Evolutionary conservation across 2,329 filamentous ascomycete species (phyloP).

Genomic region (Stemphylium vesicarium): DNA sequence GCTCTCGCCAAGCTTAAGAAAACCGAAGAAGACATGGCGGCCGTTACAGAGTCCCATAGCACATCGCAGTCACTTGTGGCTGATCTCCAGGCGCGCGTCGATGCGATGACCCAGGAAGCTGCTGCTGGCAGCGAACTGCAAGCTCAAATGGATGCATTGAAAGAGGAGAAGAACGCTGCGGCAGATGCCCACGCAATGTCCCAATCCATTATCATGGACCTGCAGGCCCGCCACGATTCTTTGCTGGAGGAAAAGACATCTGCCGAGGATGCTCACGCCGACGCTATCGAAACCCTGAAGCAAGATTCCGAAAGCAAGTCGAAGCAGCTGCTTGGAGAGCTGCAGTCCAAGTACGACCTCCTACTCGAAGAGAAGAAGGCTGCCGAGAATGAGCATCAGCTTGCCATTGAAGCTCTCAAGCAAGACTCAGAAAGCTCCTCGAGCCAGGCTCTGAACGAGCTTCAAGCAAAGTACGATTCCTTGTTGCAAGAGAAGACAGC

Average conservation of each 20-base stretch:
- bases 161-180: constrained; percentile 27
- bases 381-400: constrained; percentile 32
- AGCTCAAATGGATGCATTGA: constrained; percentile 19
- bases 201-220: constrained; percentile 35
- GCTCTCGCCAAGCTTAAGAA: constrained; percentile 32
- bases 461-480: constrained; percentile 22
- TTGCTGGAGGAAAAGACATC: constrained; percentile 39
- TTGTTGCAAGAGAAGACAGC: constrained; percentile 36
- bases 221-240: constrained; percentile 39
- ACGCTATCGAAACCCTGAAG: constrained; percentile 39
- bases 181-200: constrained; percentile 33
- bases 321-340: constrained; percentile 34
- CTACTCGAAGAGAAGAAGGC: constrained; percentile 38
- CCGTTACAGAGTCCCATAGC: constrained; percentile 28
- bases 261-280: constrained; percentile 39
- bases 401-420: constrained; percentile 36
- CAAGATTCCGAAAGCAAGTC: constrained; percentile 36
- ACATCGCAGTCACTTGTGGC: constrained; percentile 28
- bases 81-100: constrained; percentile 33
- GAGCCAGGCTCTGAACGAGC: constrained; percentile 17
- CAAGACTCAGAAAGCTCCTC: constrained; percentile 31
- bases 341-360: constrained; percentile 38
- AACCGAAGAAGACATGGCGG: constrained; percentile 32
- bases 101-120: constrained; percentile 25
- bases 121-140: constrained; percentile 15